Base-by-base conservation (phyloP, 768 basidiomycete genomes). In the Astraeus odoratus region DNA sequence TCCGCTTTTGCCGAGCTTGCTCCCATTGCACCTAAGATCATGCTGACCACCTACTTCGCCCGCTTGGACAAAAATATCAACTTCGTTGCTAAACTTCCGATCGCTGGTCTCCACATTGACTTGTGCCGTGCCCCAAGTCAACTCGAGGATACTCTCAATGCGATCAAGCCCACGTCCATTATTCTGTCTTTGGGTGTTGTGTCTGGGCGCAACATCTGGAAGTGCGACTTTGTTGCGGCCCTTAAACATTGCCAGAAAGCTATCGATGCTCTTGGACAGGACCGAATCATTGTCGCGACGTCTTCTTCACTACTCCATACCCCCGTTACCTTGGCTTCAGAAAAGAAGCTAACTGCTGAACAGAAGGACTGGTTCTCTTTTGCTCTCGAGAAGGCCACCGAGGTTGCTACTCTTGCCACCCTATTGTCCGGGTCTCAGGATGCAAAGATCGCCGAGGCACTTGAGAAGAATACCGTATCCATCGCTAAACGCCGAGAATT, bases 141-240 rank as follows among this genome's bases (percentile, higher is more conserved):
- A 68, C 82, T 99, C 52, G 84, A 87, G 40, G 74, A 75, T 37
- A 86, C 91, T 51, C 51, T 95, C 51, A 76, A 74, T 35, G 92
- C 91, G 46, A 64, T 97, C 67, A 96, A 93, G 76, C 63, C 77
- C 51, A 94, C 91, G 53, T 69, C 67, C 59, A 76, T 92, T 51
- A 61, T 83, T 52, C 78, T 99, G 42, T 98, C 96, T 31, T 83
- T 98, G 51, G 96, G 96, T 69, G 66, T 97, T 50, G 88, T 99
- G 52, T 98, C 96, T 36, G 96, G 96, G 44, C 92, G 96, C 64
- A 97, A 97, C 77, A 90, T 99, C 74, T 99, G 96, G 96, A 99
- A 98, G 81, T 85, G 81, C 51, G 94, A 98, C 70, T 83, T 98
- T 57, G 72, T 75, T 51, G 81, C 80, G 44, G 83, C 90, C 47